These are phyloP conservation scores for Vigna hirtella DNA, from an alignment of 306 rosid genomes.

Conservation along the genomic window DNA sequence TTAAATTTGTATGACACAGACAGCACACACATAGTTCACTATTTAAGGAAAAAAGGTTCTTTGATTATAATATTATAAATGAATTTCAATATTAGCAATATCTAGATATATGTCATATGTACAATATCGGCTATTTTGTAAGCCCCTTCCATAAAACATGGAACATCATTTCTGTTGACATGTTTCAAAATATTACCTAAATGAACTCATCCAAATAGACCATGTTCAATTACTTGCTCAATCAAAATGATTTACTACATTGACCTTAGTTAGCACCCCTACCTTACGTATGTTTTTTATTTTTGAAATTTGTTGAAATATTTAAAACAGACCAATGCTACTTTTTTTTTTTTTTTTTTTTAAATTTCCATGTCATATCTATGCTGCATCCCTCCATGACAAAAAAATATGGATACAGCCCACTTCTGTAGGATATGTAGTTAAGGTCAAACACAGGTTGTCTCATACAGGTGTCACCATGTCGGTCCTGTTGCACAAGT, in stretches of 20 bases:
- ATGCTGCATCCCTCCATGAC: neutral
- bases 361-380: neutral
- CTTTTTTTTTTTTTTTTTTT: no score
- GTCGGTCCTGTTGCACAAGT: no score
- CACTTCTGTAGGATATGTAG: neutral
- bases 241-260: conserved; percentile 1
- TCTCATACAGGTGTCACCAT: no score
- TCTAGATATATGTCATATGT: neutral
- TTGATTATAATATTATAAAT: neutral
- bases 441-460: no score
- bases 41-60: neutral
- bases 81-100: neutral
- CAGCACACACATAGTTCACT: neutral
- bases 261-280: neutral
- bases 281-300: neutral
- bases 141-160: neutral
- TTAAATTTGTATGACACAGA: neutral
- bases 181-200: neutral
- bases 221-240: neutral
- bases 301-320: neutral
- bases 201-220: neutral
- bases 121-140: neutral
- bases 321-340: neutral
- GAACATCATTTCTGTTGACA: conserved; percentile 5
- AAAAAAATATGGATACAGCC: neutral